These are phyloP conservation scores for Sphaerulina populicola DNA, from an alignment of 2,329 filamentous ascomycete species.

Conservation along the genomic window DNA sequence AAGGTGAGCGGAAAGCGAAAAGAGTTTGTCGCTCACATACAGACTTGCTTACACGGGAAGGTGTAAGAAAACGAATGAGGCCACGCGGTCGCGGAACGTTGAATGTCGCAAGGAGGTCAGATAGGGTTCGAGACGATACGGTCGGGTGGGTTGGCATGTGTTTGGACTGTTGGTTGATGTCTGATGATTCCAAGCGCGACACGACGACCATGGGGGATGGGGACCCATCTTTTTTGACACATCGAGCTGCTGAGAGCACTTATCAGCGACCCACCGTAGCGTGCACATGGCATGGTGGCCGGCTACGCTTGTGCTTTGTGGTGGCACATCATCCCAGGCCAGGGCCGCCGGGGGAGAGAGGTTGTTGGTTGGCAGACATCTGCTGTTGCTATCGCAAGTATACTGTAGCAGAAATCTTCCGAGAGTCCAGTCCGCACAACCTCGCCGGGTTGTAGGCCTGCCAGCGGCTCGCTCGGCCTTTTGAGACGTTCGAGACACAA, in stretches of 20 bases:
- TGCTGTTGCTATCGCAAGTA: neutral
- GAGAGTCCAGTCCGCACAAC: neutral
- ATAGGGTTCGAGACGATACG: neutral
- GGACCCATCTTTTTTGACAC: neutral
- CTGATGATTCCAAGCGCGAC: neutral
- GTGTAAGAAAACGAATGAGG: neutral
- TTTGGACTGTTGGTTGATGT: neutral
- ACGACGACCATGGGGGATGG: neutral
- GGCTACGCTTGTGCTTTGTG: neutral
- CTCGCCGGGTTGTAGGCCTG: neutral
- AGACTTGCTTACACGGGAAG: neutral
- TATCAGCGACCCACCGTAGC: neutral
- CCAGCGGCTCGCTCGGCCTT: neutral
- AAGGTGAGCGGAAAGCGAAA: neutral
- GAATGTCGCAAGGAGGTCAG: conserved; percentile 1
- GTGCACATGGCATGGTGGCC: neutral
- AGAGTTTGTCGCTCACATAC: neutral
- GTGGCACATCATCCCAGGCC: neutral
- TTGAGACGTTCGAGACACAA: conserved; percentile 12
- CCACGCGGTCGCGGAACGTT: neutral
- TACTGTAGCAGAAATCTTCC: neutral
- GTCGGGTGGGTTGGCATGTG: neutral
- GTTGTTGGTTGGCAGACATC: too few relatives aligned
- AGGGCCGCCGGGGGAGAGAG: too few relatives aligned
- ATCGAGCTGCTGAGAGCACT: neutral